Percentiles rank a stretch among this genome's conserved stretches.
phyloP scores from a whole-genome alignment of 2,329 filamentous ascomycete species.

The Immersiporthe knoxdaviesiana region DNA sequence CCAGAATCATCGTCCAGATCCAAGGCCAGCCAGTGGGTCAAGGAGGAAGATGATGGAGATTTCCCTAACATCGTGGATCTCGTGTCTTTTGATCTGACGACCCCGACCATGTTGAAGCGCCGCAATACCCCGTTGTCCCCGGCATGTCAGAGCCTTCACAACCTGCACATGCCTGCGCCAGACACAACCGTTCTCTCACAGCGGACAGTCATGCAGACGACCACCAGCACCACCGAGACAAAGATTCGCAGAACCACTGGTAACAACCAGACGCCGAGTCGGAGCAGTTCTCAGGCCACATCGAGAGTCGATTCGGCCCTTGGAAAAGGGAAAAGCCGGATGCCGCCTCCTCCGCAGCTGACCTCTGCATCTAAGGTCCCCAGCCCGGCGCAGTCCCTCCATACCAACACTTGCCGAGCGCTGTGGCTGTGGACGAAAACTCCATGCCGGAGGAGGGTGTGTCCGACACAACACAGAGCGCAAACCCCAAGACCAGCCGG shows the following conservation, averaged over 20 bases:
- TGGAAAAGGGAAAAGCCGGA: slow-evolving; percentile 29
- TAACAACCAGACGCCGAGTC: slow-evolving; percentile 8
- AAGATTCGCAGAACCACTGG: slow-evolving; percentile 27
- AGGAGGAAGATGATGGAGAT: slow-evolving; percentile 45
- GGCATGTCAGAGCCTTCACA: slow-evolving; percentile 32
- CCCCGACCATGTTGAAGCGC: slow-evolving; percentile 31
- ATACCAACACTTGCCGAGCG: neutral
- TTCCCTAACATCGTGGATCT: slow-evolving; percentile 59
- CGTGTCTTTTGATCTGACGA: slow-evolving; percentile 37
- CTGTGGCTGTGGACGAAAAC: neutral
- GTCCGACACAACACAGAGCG: slow-evolving; percentile 26
- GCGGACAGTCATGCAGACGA: slow-evolving; percentile 32
- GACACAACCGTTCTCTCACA: slow-evolving; percentile 31
- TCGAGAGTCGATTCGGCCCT: slow-evolving; percentile 18
- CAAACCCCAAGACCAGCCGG: slow-evolving; percentile 32
- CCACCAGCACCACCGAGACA: slow-evolving; percentile 33
- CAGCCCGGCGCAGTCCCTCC: slow-evolving; percentile 3
- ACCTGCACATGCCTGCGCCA: slow-evolving; percentile 19
- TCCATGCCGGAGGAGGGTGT: slow-evolving; percentile 10
- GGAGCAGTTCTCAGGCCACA: neutral
- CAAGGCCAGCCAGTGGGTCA: slow-evolving; percentile 36
- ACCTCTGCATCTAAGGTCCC: neutral
- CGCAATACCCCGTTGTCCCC: slow-evolving; percentile 43
- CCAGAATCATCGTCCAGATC: slow-evolving; percentile 39
- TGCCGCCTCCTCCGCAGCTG: neutral